Conservation (phyloP, 768 basidiomycete genomes). For the Suillus weaverae region DNA sequence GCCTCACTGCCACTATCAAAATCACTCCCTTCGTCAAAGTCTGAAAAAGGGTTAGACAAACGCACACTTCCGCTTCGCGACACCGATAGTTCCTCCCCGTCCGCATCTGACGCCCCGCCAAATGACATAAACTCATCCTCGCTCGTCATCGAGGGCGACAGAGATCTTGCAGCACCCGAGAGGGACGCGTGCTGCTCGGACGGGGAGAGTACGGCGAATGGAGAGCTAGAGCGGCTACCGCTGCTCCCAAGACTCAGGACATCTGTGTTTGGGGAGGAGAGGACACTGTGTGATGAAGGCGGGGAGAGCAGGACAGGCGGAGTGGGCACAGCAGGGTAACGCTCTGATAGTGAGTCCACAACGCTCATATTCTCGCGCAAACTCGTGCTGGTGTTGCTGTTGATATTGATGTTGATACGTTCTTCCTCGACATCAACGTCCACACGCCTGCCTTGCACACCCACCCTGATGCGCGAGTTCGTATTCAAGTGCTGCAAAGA, state of each 20-base stretch:
- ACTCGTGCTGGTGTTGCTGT: not conserved
- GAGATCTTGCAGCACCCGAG: not conserved
- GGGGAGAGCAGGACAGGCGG: constrained; percentile 30
- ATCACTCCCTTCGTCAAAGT: constrained; percentile 1
- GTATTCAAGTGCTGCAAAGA: not conserved
- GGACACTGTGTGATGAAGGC: constrained; percentile 15
- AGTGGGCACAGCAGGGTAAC: constrained; percentile 30
- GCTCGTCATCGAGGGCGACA: not conserved
- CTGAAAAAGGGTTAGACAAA: not conserved
- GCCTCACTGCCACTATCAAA: not conserved
- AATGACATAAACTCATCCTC: constrained; percentile 6
- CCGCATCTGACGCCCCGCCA: not conserved
- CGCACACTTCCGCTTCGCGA: not conserved
- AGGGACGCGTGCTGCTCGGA: not conserved
- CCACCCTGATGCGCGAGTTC: not conserved
- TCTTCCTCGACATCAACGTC: constrained; percentile 2
- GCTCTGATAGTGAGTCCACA: constrained; percentile 31
- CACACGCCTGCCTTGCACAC: not conserved
- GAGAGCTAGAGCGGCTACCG: not conserved
- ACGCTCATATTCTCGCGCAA: not conserved
- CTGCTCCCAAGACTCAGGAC: constrained; percentile 4
- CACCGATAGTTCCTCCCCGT: not conserved
- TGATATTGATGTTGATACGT: not conserved
- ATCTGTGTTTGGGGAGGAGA: constrained; percentile 12
- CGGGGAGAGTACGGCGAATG: not conserved